These are phyloP conservation scores for Saururus chinensis DNA, from an alignment of 164 flowering plant genomes.

Conservation along the genomic window DNA sequence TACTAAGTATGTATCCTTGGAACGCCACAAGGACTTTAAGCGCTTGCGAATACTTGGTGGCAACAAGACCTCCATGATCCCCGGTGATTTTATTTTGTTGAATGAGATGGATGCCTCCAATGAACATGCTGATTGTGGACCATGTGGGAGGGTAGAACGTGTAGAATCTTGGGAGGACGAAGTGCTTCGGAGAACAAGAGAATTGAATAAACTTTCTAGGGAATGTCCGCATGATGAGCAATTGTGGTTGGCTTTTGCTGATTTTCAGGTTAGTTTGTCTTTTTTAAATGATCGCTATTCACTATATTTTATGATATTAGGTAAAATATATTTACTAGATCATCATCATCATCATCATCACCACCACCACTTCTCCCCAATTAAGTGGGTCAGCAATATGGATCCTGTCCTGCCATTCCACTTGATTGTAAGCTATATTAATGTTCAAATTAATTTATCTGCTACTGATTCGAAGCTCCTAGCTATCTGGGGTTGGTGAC, in stretches of 20 bases:
- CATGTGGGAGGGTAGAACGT: constrained; percentile 9
- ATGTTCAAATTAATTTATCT: too few species aligned
- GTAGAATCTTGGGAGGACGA: constrained; percentile 98
- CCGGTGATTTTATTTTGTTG: constrained; percentile 59
- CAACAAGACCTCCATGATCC: constrained; percentile 7
- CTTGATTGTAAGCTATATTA: too few species aligned
- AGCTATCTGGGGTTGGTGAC: too few species aligned
- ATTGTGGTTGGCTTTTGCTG: constrained; percentile 78
- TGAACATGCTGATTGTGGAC: constrained; percentile 16
- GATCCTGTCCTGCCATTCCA: too few species aligned
- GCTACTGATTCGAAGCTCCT: too few species aligned
- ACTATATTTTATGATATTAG: too few species aligned
- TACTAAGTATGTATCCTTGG: constrained; percentile 55
- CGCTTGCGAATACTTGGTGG: constrained; percentile 32
- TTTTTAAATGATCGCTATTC: neutral
- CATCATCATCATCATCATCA: too few species aligned
- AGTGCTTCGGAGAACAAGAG: constrained; percentile 52
- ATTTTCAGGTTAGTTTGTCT: constrained; percentile 25
- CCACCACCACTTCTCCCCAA: too few species aligned
- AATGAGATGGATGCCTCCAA: constrained; percentile 10
- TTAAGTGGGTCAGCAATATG: too few species aligned
- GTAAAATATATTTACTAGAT: too few species aligned
- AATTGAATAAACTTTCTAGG: constrained; percentile 60
- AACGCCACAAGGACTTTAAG: constrained; percentile 60
- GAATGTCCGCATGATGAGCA: constrained; percentile 76